A percentile compares a stretch with the other conserved stretches of the same genome.
Conservation (phyloP, 495 filamentous ascomycete species). For the Darksidea phi region DNA sequence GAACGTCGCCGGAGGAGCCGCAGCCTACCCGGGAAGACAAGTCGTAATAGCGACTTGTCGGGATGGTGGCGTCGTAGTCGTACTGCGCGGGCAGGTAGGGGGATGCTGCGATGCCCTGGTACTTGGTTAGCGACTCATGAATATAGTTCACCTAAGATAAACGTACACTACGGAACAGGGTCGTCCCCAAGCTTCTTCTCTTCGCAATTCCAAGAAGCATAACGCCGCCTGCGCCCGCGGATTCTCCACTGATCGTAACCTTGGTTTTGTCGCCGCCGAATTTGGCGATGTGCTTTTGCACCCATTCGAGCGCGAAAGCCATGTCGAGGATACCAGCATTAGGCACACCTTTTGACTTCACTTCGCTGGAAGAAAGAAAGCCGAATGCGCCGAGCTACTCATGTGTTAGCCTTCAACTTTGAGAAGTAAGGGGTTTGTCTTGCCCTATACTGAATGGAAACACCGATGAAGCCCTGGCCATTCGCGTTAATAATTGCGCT, state of each 20-base stretch:
- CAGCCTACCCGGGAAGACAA: constrained; percentile 10
- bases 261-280: constrained; percentile 15
- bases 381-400: constrained; percentile 22
- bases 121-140: neutral
- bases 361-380: constrained; percentile 32
- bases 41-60: constrained; percentile 7
- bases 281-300: constrained; percentile 19
- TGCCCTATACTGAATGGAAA: constrained; percentile 40
- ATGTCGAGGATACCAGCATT: constrained; percentile 27
- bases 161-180: constrained; percentile 7
- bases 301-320: constrained; percentile 11
- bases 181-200: constrained; percentile 4
- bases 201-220: constrained; percentile 11
- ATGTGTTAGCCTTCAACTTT: neutral
- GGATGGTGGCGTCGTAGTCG: constrained; percentile 4
- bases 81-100: constrained; percentile 16
- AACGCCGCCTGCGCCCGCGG: constrained; percentile 6
- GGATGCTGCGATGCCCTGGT: constrained; percentile 19
- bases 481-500: constrained; percentile 37
- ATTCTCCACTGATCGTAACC: constrained; percentile 20
- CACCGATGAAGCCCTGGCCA: constrained; percentile 38
- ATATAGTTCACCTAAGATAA: neutral
- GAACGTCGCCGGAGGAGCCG: neutral
- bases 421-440: constrained; percentile 1
- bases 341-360: constrained; percentile 38